Evolutionary conservation across 805 yeast species (phyloP), one percentile per base, ranked within the genome.

Genomic region (Starmera amethionina): DNA sequence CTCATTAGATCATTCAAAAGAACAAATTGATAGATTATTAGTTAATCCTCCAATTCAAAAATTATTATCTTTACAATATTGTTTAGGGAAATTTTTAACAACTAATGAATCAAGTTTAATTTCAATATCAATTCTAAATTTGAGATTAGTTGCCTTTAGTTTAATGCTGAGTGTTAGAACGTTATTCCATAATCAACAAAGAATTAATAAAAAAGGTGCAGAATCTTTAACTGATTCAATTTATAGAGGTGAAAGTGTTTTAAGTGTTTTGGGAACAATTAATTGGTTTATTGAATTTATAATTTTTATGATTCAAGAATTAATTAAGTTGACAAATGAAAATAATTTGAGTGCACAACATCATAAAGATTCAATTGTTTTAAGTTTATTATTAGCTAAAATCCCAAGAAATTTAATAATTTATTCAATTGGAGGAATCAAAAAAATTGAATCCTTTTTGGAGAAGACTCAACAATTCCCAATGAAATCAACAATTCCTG

Each of bases 221-320:
- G 73, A 53, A 37, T 48, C 53, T 30, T 54, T 72, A 36, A 73
- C 67, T 43, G 81, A 77, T 40, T 68, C 78, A 2, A 65, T 72
- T 18, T 64, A 70, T 9, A 66, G 87, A 47, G 80, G 79, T 31
- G 88, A 82, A 49, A 68, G 77, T 45, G 68, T 82, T 4, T 64
- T 79, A 49, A 68, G 77, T 14, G 65, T 79, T 10, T 59, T 85
- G n/a, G 97, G 97, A 0, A 75, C 82, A 32, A 76, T 83, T 8
- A 75, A 86, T 50, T 90, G 97, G 96, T 73, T 85, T 48, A 72
- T 86, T 29, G 96, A 88, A 55, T 75, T 86, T 44, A 67, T 86
- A 40, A 75, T 81, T 1, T 77, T 75, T 46, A 56, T 85, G 33
- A 75, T 79, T 40, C 95, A 89, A 57, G 95, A 90, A 47, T 59